phyloP scores from a whole-genome alignment of 768 basidiomycete species.

The Suillus subaureus region DNA sequence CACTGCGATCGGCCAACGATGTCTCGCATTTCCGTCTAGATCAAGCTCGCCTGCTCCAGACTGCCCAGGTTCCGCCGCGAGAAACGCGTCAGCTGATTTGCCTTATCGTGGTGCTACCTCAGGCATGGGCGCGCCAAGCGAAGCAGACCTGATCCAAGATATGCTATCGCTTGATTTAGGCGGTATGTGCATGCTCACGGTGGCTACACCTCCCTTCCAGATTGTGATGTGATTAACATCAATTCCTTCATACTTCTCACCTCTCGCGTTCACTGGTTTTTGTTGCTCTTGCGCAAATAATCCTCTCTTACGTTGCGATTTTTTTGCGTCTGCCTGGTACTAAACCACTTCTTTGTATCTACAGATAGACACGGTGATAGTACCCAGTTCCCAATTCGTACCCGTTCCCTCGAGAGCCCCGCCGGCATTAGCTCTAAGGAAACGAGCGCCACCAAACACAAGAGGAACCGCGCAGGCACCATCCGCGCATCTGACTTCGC shows the following conservation, averaged over 20 bases:
- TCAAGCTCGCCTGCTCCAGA: not conserved
- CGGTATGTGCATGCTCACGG: slow-evolving; percentile 26
- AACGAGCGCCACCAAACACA: slow-evolving; percentile 20
- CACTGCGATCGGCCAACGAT: not conserved
- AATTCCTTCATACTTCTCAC: slow-evolving; percentile 2
- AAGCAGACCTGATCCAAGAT: slow-evolving; percentile 21
- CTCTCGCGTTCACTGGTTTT: slow-evolving; percentile 6
- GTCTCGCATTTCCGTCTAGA: not conserved
- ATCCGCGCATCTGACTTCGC: slow-evolving; percentile 51
- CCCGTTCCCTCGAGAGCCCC: slow-evolving; percentile 26
- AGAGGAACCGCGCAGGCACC: slow-evolving; percentile 49
- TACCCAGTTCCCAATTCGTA: slow-evolving; percentile 15
- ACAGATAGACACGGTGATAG: slow-evolving; percentile 13
- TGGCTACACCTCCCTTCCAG: not conserved
- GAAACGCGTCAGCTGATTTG: not conserved
- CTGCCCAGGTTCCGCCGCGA: not conserved
- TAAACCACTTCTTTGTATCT: not conserved
- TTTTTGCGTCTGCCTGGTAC: not conserved
- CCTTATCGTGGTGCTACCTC: not conserved
- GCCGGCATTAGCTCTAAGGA: slow-evolving; percentile 4
- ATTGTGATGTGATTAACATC: not conserved
- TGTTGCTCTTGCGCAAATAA: slow-evolving; percentile 15
- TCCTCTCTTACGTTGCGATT: not conserved
- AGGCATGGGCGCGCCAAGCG: not conserved
- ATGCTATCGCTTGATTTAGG: slow-evolving; percentile 26